Base-by-base conservation (phyloP, 768 basidiomycete species). In the Rhodotorula kratochvilovae region DNA sequence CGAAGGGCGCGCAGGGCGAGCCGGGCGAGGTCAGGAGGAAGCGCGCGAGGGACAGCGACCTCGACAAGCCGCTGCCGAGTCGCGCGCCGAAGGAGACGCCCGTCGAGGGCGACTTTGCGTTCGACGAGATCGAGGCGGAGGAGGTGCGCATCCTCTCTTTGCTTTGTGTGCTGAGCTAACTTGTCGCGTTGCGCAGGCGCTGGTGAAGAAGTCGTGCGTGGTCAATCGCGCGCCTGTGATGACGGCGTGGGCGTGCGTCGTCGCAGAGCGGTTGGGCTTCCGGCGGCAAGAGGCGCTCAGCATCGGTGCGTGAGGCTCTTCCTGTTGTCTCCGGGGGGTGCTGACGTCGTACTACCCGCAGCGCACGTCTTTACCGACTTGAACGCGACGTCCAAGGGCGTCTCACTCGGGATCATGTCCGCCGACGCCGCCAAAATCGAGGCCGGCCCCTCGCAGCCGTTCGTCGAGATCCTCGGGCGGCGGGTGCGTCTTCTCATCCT, bases 331-430 rank as follows among this genome's bases (percentile, higher is more conserved):
- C n/a, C 19, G 27, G 5, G 17, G 5, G 1, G 8, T 4, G 25
- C 66, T 63, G 46, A 35, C 46, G 1, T 39, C 2, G 23, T 42
- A 1, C 13, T n/a, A 2, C 12, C 29, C n/a, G 17, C 73, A 92
- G 94, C 93, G 10, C 90, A 91, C 59, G 91, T 89, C 29, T 96
- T 92, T 80, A 95, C 93, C 17, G 92, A 95, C 79, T 86, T 95
- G 85, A 95, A 94, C 73, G 91, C 91, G 1, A 82, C 90, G 50
- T 83, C 88, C 39, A 95, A 92, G 79, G 93, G 92, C 19, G 84
- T 91, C 33, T 87, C 89, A 45, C 83, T 96, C 35, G 92, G 94
- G 5, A 85, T 93, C 65, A 88, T 63, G 31, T 43, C 54, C 0
- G 39, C 67, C 11, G 54, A 50, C 0, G 66, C 67, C 1, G 84